Conservation (phyloP, 495 filamentous ascomycete species). For the Acidomyces sp. region DNA sequence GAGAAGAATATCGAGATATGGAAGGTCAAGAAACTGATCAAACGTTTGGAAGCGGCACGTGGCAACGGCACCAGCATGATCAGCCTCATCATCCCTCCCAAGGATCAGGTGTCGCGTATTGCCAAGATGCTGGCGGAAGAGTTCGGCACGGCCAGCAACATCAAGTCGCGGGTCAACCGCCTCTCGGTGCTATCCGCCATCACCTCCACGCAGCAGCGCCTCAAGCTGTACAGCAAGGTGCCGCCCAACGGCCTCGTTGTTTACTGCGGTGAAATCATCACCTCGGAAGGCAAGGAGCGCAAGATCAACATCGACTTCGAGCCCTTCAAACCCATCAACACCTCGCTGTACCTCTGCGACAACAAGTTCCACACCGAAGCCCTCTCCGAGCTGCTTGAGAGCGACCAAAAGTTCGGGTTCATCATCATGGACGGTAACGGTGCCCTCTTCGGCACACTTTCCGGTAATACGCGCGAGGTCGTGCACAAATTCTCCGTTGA, state of each 20-base stretch:
- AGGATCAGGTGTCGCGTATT: conserved; percentile 91
- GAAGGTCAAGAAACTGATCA: conserved; percentile 96
- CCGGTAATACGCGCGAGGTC: conserved; percentile 92
- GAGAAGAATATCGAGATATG: conserved; percentile 96
- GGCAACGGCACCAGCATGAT: conserved; percentile 44
- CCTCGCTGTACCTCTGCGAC: conserved; percentile 95
- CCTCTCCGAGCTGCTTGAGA: conserved; percentile 87
- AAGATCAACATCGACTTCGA: conserved; percentile 99
- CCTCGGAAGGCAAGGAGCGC: conserved; percentile 90
- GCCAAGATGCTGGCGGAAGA: conserved; percentile 98
- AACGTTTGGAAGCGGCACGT: conserved; percentile 56
- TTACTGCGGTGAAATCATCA: conserved; percentile 99
- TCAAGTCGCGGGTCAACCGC: conserved; percentile 97
- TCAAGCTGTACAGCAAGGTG: conserved; percentile 97
- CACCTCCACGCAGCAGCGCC: conserved; percentile 94
- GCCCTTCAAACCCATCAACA: conserved; percentile 99
- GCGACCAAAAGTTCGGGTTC: conserved; percentile 97
- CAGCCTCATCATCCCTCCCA: conserved; percentile 95
- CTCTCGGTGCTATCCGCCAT: conserved; percentile 95
- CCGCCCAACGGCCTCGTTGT: conserved; percentile 94
- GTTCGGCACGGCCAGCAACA: conserved; percentile 86
- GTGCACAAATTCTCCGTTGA: conserved; percentile 95
- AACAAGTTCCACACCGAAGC: conserved; percentile 99
- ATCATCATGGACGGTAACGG: conserved; percentile 99
- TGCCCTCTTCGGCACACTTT: conserved; percentile 88